These are phyloP conservation scores for Dioscorea dumetorum DNA, from an alignment of 106 monocot species.

Conservation along the genomic window DNA sequence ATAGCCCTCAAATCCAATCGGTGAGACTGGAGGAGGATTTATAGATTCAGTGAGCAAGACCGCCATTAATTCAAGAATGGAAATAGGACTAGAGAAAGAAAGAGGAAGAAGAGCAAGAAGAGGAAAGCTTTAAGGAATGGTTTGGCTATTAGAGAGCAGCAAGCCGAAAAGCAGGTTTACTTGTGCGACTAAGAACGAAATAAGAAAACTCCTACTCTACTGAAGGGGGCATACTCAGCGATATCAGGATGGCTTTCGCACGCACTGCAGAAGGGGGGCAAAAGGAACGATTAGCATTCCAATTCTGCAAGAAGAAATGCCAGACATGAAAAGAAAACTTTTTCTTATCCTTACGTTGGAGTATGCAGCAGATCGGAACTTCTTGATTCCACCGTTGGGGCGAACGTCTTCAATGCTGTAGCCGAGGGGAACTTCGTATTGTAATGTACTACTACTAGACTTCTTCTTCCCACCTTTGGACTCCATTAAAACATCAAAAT, in stretches of 20 bases:
- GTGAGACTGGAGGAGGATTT: constrained; percentile 19
- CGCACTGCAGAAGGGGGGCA: constrained; percentile 50
- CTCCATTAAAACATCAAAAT: constrained; percentile 83
- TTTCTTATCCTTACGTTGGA: constrained; percentile 63
- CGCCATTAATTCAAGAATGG: constrained; percentile 27
- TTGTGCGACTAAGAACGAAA: constrained; percentile 2
- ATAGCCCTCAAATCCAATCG: constrained; percentile 94
- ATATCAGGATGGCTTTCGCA: constrained; percentile 83
- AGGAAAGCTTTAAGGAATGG: constrained; percentile 8
- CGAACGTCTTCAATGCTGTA: constrained; percentile 96
- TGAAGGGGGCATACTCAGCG: constrained; percentile 11
- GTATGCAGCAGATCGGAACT: constrained; percentile 93
- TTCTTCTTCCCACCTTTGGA: constrained; percentile 76
- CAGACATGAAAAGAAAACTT: neutral
- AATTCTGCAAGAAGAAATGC: neutral
- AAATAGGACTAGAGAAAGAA: constrained; percentile 3
- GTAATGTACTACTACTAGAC: constrained; percentile 59
- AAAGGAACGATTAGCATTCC: neutral
- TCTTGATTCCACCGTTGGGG: constrained; percentile 83
- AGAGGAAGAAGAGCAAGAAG: constrained; percentile 3
- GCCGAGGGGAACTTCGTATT: constrained; percentile 88
- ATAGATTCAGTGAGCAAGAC: constrained; percentile 6
- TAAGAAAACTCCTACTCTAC: constrained; percentile 35
- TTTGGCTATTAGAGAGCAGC: constrained; percentile 40
- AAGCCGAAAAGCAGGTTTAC: constrained; percentile 28